Percentiles rank a stretch among this genome's conserved stretches.
phyloP scores from a whole-genome alignment of 2,329 filamentous ascomycete genomes.

The Apiospora marii region DNA sequence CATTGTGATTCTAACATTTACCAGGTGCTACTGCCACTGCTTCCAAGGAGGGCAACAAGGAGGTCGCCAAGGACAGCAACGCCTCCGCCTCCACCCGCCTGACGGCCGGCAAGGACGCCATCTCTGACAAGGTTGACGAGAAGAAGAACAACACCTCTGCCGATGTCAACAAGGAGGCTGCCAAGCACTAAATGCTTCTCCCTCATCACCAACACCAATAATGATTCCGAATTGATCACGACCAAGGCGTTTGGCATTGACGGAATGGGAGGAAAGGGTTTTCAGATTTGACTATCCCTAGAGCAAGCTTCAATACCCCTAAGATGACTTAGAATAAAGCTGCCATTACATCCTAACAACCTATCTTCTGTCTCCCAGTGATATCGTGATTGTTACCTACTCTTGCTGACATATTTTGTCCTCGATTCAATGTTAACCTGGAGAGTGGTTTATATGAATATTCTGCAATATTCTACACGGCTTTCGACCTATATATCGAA shows the following conservation, averaged over 20 bases:
- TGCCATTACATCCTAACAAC: neutral
- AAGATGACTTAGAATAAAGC: conserved; percentile 25
- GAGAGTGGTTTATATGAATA: no score
- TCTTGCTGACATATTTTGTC: no score
- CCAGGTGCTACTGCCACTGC: conserved; percentile 54
- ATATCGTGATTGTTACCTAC: no score
- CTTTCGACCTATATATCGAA: no score
- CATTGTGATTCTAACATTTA: neutral
- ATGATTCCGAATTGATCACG: conserved; percentile 16
- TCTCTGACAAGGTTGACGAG: conserved; percentile 56
- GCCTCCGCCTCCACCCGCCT: conserved; percentile 59
- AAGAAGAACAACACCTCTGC: conserved; percentile 45
- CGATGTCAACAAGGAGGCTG: conserved; percentile 46
- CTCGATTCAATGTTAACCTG: no score
- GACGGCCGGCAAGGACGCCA: conserved; percentile 57
- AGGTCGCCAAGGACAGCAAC: conserved; percentile 69
- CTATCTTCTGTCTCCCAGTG: no score
- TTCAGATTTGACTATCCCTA: neutral
- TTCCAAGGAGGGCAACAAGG: conserved; percentile 76
- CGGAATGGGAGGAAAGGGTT: conserved; percentile 19
- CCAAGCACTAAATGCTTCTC: conserved; percentile 42
- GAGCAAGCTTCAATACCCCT: conserved; percentile 22
- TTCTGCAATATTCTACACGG: no score
- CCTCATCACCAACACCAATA: neutral
- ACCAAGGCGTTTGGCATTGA: conserved; percentile 13